phyloP scores from a whole-genome alignment of 2,329 filamentous ascomycete species.

The Diplodia intermedia region DNA sequence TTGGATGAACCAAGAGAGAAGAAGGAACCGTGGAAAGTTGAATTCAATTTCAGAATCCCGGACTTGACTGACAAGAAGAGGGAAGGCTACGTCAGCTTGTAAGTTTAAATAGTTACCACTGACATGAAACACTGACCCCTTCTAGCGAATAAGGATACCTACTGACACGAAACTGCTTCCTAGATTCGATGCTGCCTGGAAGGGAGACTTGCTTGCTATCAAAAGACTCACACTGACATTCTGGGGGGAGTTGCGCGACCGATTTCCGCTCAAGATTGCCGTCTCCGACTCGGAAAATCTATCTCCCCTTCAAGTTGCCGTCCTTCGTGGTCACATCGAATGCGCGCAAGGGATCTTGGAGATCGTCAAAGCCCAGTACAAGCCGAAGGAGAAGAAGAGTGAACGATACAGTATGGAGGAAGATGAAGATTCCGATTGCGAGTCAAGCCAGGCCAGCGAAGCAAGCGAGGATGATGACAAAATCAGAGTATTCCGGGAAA shows the following conservation, averaged over 20 bases:
- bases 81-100: slow-evolving; percentile 69
- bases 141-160: neutral
- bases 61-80: slow-evolving; percentile 62
- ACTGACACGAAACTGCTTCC: slow-evolving; percentile 27
- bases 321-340: slow-evolving; percentile 68
- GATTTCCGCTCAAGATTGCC: slow-evolving; percentile 69
- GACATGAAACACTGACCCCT: too few species aligned
- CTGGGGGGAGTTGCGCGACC: slow-evolving; percentile 62
- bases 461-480: slow-evolving; percentile 39
- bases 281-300: slow-evolving; percentile 60
- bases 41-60: slow-evolving; percentile 59
- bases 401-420: slow-evolving; percentile 55
- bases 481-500: slow-evolving; percentile 54
- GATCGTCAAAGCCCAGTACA: slow-evolving; percentile 73
- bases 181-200: slow-evolving; percentile 76
- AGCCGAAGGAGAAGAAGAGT: slow-evolving; percentile 59
- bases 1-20: neutral
- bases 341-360: slow-evolving; percentile 72
- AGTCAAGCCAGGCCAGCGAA: slow-evolving; percentile 46
- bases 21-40: slow-evolving; percentile 39
- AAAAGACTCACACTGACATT: slow-evolving; percentile 67
- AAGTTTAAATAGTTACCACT: slow-evolving; percentile 44
- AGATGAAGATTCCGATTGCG: slow-evolving; percentile 47
- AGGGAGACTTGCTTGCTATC: slow-evolving; percentile 70
- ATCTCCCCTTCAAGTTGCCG: slow-evolving; percentile 72